Percentiles rank a stretch among this genome's conserved stretches.
Conservation (phyloP, 139 green algal species). For the Tetradesmus obliquus region DNA sequence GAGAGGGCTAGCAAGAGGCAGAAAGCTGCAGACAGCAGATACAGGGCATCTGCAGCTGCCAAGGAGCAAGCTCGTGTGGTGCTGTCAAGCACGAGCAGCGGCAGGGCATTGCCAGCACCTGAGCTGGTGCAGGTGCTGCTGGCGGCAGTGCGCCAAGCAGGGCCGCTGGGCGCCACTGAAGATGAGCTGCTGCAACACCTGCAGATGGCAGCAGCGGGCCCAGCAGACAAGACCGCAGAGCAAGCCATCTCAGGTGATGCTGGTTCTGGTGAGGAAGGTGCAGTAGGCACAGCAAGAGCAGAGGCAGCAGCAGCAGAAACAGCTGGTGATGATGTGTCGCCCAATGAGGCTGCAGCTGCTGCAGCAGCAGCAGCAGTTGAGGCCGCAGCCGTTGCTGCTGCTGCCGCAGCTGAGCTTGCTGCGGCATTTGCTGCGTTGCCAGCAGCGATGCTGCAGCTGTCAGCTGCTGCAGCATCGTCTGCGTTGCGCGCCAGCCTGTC, state of each 20-base stretch:
- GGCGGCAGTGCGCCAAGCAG: constrained; percentile 16
- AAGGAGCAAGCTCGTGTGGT: background rate
- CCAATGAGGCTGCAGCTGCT: background rate
- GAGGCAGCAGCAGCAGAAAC: background rate
- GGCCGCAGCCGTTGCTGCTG: background rate
- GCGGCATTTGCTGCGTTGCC: constrained; percentile 5
- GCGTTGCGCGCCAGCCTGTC: background rate
- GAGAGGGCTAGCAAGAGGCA: background rate
- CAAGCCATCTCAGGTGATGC: background rate
- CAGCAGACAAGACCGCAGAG: background rate
- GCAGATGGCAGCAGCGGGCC: background rate
- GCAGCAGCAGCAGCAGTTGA: background rate
- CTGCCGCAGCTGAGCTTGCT: constrained; percentile 1
- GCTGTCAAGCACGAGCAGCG: background rate
- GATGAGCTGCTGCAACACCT: background rate
- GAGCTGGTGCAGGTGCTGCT: constrained; percentile 7
- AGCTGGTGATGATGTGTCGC: background rate
- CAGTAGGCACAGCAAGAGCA: background rate
- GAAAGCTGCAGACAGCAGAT: background rate
- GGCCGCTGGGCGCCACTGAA: background rate
- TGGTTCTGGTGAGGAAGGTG: background rate
- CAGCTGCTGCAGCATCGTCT: background rate
- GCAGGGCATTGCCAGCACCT: background rate
- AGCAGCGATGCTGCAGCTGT: background rate
- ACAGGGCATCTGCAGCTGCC: background rate